These are phyloP conservation scores for Kodamaea hsintzibuensis DNA, from an alignment of 805 yeast species.

Conservation along the genomic window DNA sequence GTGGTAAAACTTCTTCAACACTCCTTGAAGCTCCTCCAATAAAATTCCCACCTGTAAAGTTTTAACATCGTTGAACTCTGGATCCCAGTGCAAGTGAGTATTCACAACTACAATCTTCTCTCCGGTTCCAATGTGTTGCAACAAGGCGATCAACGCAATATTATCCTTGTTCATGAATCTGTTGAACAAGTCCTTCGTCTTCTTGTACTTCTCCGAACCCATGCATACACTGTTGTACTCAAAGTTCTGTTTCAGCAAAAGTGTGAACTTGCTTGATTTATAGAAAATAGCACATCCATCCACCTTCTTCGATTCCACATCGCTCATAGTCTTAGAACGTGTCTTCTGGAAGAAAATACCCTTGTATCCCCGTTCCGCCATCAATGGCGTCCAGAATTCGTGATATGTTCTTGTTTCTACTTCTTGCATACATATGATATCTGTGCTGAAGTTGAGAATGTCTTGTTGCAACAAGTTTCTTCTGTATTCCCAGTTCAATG, in stretches of 20 bases:
- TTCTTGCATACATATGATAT: slow-evolving; percentile 90
- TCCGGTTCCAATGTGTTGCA: slow-evolving; percentile 73
- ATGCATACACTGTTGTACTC: slow-evolving; percentile 84
- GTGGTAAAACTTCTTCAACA: slow-evolving; percentile 52
- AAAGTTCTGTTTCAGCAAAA: slow-evolving; percentile 68
- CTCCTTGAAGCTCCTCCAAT: slow-evolving; percentile 78
- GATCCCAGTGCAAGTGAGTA: slow-evolving; percentile 99
- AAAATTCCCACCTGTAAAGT: slow-evolving; percentile 92
- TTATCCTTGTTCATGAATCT: slow-evolving; percentile 96
- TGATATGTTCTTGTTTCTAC: slow-evolving; percentile 86
- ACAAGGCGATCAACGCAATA: slow-evolving; percentile 73
- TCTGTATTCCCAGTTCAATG: slow-evolving; percentile 90
- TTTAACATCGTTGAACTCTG: slow-evolving; percentile 92
- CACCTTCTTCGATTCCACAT: slow-evolving; percentile 79
- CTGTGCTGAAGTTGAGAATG: slow-evolving; percentile 62
- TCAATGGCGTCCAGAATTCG: slow-evolving; percentile 79
- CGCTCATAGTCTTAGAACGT: slow-evolving; percentile 87
- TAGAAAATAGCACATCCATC: slow-evolving; percentile 98
- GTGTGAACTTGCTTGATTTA: slow-evolving; percentile 64
- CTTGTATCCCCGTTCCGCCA: slow-evolving; percentile 73
- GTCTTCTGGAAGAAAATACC: slow-evolving; percentile 85
- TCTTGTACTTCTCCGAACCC: slow-evolving; percentile 82
- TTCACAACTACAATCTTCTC: slow-evolving; percentile 75
- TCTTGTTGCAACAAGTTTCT: slow-evolving; percentile 74
- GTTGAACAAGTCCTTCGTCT: slow-evolving; percentile 91